Percentiles rank a stretch among this genome's conserved stretches.
Conservation (phyloP, 2,329 filamentous ascomycete species). For the Coniochaeta sp. region DNA sequence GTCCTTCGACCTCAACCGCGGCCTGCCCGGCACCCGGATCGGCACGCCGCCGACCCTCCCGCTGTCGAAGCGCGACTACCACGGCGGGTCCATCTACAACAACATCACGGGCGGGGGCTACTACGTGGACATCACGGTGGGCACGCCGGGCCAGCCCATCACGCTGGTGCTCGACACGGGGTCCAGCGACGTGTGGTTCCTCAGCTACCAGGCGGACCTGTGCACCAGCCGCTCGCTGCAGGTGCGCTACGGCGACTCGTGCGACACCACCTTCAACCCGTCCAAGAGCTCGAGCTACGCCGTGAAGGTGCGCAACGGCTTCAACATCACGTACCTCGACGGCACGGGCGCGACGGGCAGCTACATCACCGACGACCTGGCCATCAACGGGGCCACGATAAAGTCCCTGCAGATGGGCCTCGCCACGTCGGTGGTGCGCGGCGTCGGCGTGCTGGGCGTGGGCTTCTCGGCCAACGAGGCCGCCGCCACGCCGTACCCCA, state of each 20-base stretch:
- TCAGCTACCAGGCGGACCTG: conserved; percentile 28
- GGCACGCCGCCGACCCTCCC: conserved; percentile 7
- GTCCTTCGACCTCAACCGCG: conserved; percentile 14
- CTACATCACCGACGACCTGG: conserved; percentile 50
- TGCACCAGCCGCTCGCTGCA: conserved; percentile 30
- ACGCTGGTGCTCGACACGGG: conserved; percentile 54
- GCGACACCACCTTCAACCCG: conserved; percentile 35
- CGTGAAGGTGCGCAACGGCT: conserved; percentile 33
- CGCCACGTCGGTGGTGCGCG: conserved; percentile 38
- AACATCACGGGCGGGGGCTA: conserved; percentile 49
- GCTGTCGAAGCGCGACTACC: conserved; percentile 14
- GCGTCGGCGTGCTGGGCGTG: conserved; percentile 51
- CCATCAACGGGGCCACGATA: conserved; percentile 41
- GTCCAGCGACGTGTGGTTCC: conserved; percentile 56
- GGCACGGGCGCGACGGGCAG: conserved; percentile 44
- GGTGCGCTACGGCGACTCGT: conserved; percentile 23
- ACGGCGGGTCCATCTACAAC: conserved; percentile 37
- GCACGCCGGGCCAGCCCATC: conserved; percentile 49
- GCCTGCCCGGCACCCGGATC: conserved; percentile 10
- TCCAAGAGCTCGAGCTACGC: conserved; percentile 40
- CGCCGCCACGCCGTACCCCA: conserved; percentile 35
- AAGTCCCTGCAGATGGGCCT: conserved; percentile 48
- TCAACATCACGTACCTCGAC: conserved; percentile 56
- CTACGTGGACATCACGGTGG: conserved; percentile 49
- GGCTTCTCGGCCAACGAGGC: conserved; percentile 47